Conservation (phyloP, 345 rosid species). For the Microthlaspi erraticum region DNA sequence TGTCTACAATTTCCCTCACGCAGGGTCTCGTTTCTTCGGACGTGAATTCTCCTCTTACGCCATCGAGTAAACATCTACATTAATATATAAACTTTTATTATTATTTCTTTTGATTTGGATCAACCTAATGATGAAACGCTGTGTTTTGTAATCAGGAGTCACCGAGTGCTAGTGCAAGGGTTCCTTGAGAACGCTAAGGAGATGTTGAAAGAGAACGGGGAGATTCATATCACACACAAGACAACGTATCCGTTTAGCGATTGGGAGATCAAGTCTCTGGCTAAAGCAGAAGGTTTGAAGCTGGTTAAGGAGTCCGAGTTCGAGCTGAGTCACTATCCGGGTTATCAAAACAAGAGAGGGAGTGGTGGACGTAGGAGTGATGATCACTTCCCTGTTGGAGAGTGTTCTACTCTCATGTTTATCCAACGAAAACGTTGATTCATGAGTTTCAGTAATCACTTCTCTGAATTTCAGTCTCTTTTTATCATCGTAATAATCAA, state of each 20-base stretch:
- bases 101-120: not conserved
- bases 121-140: not conserved
- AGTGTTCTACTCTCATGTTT: conserved; percentile 43
- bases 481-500: not conserved
- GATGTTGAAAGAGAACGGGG: conserved; percentile 52
- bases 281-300: conserved; percentile 43
- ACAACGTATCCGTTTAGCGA: conserved; percentile 50
- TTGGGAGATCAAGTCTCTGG: conserved; percentile 52
- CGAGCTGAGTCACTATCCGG: conserved; percentile 47
- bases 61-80: conserved; percentile 29
- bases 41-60: conserved; percentile 17
- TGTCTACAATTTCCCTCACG: conserved; percentile 54
- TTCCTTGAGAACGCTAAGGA: conserved; percentile 53
- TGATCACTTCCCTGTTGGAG: conserved; percentile 32
- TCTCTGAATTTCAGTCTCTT: not conserved
- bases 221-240: conserved; percentile 68
- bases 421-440: not conserved
- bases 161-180: conserved; percentile 46
- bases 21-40: conserved; percentile 48
- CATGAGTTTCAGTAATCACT: not conserved
- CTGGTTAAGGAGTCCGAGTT: conserved; percentile 43
- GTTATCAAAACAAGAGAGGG: conserved; percentile 62
- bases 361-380: conserved; percentile 43
- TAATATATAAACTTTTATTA: not conserved
- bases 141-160: conserved; percentile 38